phyloP scores from a whole-genome alignment of 2,329 filamentous ascomycete species.

The Mycogone perniciosa region DNA sequence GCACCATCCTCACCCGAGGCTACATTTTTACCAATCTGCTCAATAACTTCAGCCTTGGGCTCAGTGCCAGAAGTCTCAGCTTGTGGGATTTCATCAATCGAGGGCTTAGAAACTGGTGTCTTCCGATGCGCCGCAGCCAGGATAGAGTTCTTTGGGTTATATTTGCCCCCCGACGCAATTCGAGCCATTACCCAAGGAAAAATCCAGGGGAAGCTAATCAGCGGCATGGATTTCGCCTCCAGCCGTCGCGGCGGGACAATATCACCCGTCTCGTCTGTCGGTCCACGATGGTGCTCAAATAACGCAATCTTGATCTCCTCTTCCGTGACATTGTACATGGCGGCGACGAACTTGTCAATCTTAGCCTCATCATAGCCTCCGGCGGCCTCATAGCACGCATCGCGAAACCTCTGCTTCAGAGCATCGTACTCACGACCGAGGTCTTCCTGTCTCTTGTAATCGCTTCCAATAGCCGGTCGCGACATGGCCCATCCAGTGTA shows the following conservation, averaged over 20 bases:
- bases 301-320: conserved; percentile 59
- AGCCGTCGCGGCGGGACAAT: conserved; percentile 16
- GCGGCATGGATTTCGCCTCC: conserved; percentile 54
- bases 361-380: conserved; percentile 51
- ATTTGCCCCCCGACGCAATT: conserved; percentile 23
- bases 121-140: conserved; percentile 14
- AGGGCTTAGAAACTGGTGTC: neutral
- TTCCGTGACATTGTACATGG: conserved; percentile 81
- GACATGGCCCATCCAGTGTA: conserved; percentile 80
- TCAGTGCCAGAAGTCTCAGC: neutral
- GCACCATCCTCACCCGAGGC: neutral
- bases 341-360: conserved; percentile 68
- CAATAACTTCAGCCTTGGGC: neutral
- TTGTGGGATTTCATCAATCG: neutral
- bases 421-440: conserved; percentile 61
- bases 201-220: conserved; percentile 94
- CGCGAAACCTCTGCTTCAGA: conserved; percentile 63
- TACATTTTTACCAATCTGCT: neutral
- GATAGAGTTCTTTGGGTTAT: conserved; percentile 17
- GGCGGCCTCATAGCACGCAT: conserved; percentile 58
- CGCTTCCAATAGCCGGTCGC: conserved; percentile 62
- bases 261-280: conserved; percentile 29
- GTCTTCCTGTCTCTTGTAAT: conserved; percentile 84
- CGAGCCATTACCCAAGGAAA: conserved; percentile 56
- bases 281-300: conserved; percentile 31